phyloP scores from a whole-genome alignment of 2,329 filamentous ascomycete species.

The Diaporthe australafricana region DNA sequence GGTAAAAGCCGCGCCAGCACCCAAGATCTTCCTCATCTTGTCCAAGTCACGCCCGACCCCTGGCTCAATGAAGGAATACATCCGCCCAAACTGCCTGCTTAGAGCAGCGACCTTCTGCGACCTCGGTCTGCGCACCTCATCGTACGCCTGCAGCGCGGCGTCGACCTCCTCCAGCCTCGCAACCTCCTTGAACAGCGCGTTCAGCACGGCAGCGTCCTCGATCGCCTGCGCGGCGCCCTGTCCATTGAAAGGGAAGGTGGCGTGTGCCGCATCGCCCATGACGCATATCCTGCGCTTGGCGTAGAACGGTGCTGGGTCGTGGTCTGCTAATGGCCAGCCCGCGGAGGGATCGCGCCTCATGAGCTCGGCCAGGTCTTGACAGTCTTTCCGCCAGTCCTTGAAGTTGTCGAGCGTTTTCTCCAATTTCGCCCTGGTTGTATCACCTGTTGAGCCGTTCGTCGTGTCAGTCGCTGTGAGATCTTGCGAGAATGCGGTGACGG shows the following conservation, averaged over 20 bases:
- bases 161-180: constrained; percentile 35
- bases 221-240: constrained; percentile 52
- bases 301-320: constrained; percentile 49
- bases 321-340: constrained; percentile 41
- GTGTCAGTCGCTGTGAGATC: neutral
- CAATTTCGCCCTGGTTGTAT: neutral
- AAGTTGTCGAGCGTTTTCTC: constrained; percentile 9
- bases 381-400: constrained; percentile 3
- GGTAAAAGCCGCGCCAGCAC: constrained; percentile 43
- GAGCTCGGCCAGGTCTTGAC: neutral
- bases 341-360: constrained; percentile 1
- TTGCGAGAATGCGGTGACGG: neutral
- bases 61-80: constrained; percentile 40
- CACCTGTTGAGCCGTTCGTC: neutral
- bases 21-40: constrained; percentile 44
- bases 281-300: constrained; percentile 39
- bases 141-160: constrained; percentile 45
- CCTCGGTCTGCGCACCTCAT: constrained; percentile 43
- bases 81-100: constrained; percentile 45
- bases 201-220: constrained; percentile 49
- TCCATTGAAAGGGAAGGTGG: constrained; percentile 42
- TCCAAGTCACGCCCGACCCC: constrained; percentile 41
- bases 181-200: constrained; percentile 42
- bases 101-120: constrained; percentile 47
- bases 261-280: constrained; percentile 38